Base-by-base conservation (phyloP, 2,329 filamentous ascomycete species). In the Colletotrichum magnum region DNA sequence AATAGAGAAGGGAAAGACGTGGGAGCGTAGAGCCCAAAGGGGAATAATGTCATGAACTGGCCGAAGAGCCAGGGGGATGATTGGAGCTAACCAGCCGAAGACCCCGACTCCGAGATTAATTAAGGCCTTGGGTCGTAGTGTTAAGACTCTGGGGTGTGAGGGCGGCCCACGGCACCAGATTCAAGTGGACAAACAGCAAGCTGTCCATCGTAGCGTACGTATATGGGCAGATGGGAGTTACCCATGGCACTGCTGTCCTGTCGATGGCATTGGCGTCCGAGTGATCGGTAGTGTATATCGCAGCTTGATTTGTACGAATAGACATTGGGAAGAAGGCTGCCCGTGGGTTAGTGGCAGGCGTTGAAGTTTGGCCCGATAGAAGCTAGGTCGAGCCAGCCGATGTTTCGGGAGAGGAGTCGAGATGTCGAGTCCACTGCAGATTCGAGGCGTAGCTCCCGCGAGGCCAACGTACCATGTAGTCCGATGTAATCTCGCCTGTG, bases 81-180 rank as follows among this genome's bases (percentile, higher is more conserved):
- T 52, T 69, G 66, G 62, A 56, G 56, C 51, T 18, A 58, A 53
- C 16, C n/a, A 52, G 47, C 26, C 52, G 15, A 52, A 43, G 63
- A 39, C 45, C 68, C 64, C 64, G 18, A 47, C 10, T 36, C 64
- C 18, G 58, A 68, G 64, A 41, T 58, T 52, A 58, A 58, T 70
- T 58, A 53, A 62, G 58, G 64, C 57, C 63, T 62, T 61, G 52
- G 52, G 64, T 45, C 21, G 68, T 70, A 57, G 64, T 39, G 53
- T 68, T 63, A 58, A 68, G 68, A 58, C 50, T 68, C 58, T 63
- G 68, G 68, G 68, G 63, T 58, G 68, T 53, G 45, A 47, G 32
- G 26, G 58, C 51, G 63, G 58, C 13, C 64, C 52, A 62, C 47
- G 41, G 62, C 47, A 52, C 48, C 24, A 21, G 45, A 18, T 16